Evolutionary conservation across 768 basidiomycete species (phyloP), one percentile per base, ranked within the genome.

Genomic region (Leccinum sublutescens): DNA sequence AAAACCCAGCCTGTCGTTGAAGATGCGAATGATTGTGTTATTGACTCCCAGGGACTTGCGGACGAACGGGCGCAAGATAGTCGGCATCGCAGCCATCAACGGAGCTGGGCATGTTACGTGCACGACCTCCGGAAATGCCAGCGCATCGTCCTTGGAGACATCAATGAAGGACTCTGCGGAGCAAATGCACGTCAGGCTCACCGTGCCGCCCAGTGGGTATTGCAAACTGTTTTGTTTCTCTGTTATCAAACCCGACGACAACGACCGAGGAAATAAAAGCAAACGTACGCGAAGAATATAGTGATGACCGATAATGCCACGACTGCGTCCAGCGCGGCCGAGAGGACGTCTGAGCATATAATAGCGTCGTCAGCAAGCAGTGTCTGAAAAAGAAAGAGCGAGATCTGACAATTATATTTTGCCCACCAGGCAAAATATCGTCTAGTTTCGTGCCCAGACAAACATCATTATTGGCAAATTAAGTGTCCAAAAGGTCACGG

Each of bases 241-340:
- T 40, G 2, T n/a, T n/a, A 3, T 40, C 38, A 40, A 40, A 40
- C n/a, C 4, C 40, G 14, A 23, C 48, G 48, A 27, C 8, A 14
- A 23, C 47, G 21, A 7, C 10, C 12, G 23, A 49, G 15, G 25
- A 7, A 25, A 25, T 2, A 4, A 15, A 25, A 17, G 23, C 15
- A 5, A n/a, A 76, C 84, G 45, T 55, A 86, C 86, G 77, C 78
- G 71, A 91, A 91, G 70, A 82, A 91, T 40, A 91, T 83, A 14
- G 88, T 69, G 33, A 91, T 76, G 12, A 85, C 74, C 3, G 86
- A 85, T 38, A 90, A 68, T 1, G 87, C 87, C 4, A 87, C 83
- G 17, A 89, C 89, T 15, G 85, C 83, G 72, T 91, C 89, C 54
- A 91, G 75, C 29, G 89, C 88, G 50, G 89, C 89, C 38, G 87